Evolutionary conservation across 345 rosid genomes (phyloP), one percentile per base, ranked within the genome.

Genomic region (Arabis alpina): DNA sequence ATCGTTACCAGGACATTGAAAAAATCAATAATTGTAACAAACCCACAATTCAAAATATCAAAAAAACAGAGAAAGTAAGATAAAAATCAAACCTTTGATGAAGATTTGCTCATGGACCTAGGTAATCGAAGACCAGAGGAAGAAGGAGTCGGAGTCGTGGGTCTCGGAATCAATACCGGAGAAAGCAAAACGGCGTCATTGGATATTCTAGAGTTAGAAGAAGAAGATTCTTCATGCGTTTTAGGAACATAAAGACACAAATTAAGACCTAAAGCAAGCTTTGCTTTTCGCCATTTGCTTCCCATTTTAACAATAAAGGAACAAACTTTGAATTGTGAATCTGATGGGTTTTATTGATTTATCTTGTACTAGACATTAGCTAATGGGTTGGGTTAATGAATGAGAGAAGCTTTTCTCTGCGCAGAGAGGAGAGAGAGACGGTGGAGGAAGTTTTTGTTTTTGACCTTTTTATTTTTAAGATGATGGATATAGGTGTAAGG

Each of bases 251-350:
- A 82, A 6, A 93, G 84, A 59, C 98, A 90, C 76, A 80, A 56
- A 61, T 90, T 88, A 50, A 84, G 56, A 34, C 98, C 90, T 54
- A 93, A 84, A 67, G 93, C 90, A 16, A 81, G 9, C 81, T 88
- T 92, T 5, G 83, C 93, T 66, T 88, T 93, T 61, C 86, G 79
- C 98, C 98, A 93, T 77, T 86, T 90, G 76, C 91, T 87, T 40
- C 81, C 87, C 98, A 88, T 48, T 55, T 55, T 51, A 2, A 11
- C 60, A n/a, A n/a, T n/a, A 23, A 11, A 24, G 2, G 24, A 45
- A 8, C 6, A 16, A 15, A 70, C 50, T 23, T 39, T 30, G 23
- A 6, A 49, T 37, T 66, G 62, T 16, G 61, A 27, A 37, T 54
- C 39, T n/a, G 60, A 47, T 27, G 45, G 34, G 27, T 51, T 47